Base-by-base conservation (phyloP, 2,329 filamentous ascomycete genomes). In the Metarhizium brunneum region DNA sequence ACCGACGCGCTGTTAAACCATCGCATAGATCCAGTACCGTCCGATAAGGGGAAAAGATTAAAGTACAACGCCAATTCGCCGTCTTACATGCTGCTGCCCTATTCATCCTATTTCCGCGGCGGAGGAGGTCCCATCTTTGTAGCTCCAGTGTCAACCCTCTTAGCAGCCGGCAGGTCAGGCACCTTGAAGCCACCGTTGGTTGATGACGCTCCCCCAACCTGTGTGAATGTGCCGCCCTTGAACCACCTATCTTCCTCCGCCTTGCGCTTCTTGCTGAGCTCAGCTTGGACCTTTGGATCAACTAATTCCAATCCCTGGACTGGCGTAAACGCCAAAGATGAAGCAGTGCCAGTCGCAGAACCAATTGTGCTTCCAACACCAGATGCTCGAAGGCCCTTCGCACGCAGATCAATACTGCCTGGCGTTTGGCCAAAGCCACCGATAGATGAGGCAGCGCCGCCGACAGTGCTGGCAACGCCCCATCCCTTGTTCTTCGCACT, bases 161-260 rank as follows among this genome's bases (percentile, higher is more conserved):
- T 96, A 54, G 74, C 79, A 30, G 82, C 74, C 16, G 90, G 90
- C 61, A 92, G 68, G 2, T 79, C 80, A 16, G 92, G 91, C 43
- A 95, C 87, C 71, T 92, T 95, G 79, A 96, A 96, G 1, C 83
- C 86, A 11, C 77, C 83, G 52, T 59, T 58, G 47, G 51, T 66
- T 52, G 60, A 60, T 59, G 82, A 82, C 11, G 66, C 69, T 14
- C 75, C 74, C 10, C 84, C 84, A 55, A 95, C 82, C 69, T 96
- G 92, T 8, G 94, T 96, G 67, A 99, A 99, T 0, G 90, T 92
- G n/a, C 94, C 94, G 50, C 90, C 89, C 71, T 94, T 95, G 77
- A 99, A 99, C 87, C 91, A 99, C 42, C 90, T 80, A 68, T 97
- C 92, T 68, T 96, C 90, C 60, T 97, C 94, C 0, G 90, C 92